phyloP scores from a whole-genome alignment of 495 filamentous ascomycete species.

The Elaphomyces granulatus region DNA sequence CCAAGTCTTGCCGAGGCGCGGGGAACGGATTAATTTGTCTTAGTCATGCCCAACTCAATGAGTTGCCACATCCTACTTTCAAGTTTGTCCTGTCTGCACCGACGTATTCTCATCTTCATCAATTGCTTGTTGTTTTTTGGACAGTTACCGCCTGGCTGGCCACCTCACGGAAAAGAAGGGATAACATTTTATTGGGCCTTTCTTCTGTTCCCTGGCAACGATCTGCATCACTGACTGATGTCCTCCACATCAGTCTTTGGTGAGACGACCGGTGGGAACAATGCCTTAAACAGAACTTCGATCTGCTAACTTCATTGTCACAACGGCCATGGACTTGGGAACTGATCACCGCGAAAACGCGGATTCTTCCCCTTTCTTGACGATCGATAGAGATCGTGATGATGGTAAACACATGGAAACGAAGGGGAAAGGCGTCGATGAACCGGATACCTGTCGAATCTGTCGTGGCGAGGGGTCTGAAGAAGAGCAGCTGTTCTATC shows the following conservation, averaged over 20 bases:
- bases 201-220: too few relatives aligned
- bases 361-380: constrained; percentile 30
- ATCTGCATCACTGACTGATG: background rate
- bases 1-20: too few relatives aligned
- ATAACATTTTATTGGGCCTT: too few relatives aligned
- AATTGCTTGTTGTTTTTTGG: too few relatives aligned
- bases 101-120: too few relatives aligned
- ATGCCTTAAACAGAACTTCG: too few relatives aligned
- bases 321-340: constrained; percentile 17
- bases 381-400: constrained; percentile 52
- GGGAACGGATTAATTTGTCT: too few relatives aligned
- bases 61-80: too few relatives aligned
- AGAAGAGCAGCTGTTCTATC: constrained; percentile 89
- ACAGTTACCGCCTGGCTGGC: too few relatives aligned
- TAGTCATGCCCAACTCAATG: too few relatives aligned
- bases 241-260: background rate
- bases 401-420: constrained; percentile 25
- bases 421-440: constrained; percentile 27
- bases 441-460: constrained; percentile 79
- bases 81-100: too few relatives aligned
- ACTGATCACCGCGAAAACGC: constrained; percentile 9
- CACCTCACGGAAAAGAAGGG: too few relatives aligned
- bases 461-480: constrained; percentile 75
- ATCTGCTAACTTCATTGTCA: background rate
- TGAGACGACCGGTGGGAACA: background rate